Conservation (phyloP, 139 green algal genomes). For the Eudorina sp. region DNA sequence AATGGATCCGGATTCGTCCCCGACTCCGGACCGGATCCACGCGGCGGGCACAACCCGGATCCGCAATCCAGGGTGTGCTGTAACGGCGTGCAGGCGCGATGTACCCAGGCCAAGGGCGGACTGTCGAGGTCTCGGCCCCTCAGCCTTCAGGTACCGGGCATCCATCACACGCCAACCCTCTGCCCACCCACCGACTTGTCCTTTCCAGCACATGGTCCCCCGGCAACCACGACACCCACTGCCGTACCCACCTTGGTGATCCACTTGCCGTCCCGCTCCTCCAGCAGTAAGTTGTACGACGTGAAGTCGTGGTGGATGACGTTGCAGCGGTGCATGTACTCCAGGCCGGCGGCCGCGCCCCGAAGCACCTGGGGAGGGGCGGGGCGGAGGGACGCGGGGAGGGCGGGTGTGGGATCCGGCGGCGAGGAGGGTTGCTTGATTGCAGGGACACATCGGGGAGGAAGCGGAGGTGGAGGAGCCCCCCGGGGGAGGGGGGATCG, state of each 20-base stretch:
- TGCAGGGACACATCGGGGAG: no score
- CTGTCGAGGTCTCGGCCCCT: no score
- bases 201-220: neutral
- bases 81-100: no score
- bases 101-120: no score
- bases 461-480: neutral
- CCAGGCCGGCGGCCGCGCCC: constrained; percentile 67
- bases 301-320: constrained; percentile 76
- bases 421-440: no score
- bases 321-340: constrained; percentile 72
- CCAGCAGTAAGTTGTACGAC: constrained; percentile 76
- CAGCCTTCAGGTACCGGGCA: neutral
- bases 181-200: neutral
- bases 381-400: neutral
- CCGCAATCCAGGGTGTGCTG: no score
- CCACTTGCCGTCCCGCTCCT: constrained; percentile 51
- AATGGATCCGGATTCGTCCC: no score
- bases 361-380: constrained; percentile 43
- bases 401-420: no score
- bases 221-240: neutral
- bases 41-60: no score
- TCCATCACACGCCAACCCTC: neutral
- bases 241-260: constrained; percentile 60
- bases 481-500: neutral
- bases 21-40: no score